Conservation (phyloP, 495 filamentous ascomycete genomes). For the Pseudoneurospora amorphoporcata region DNA sequence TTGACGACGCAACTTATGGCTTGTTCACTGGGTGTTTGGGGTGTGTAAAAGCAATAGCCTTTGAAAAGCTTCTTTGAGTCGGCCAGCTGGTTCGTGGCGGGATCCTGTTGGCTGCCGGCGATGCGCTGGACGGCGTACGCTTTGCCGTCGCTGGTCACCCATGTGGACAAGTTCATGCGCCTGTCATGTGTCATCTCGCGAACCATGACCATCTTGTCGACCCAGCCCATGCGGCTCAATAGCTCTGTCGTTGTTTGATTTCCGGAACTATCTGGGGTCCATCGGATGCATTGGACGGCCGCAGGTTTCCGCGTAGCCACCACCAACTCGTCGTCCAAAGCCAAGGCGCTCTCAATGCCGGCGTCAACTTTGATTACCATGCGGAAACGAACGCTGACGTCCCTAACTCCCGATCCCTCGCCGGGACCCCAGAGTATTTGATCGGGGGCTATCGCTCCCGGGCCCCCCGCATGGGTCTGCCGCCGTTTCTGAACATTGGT, state of each 20-base stretch:
- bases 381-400: constrained; percentile 82
- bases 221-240: constrained; percentile 73
- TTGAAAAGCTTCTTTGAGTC: constrained; percentile 63
- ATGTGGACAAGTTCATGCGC: constrained; percentile 92
- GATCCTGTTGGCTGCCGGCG: constrained; percentile 8
- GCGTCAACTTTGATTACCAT: constrained; percentile 99
- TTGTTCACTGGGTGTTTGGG: constrained; percentile 44
- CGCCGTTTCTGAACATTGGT: constrained; percentile 57
- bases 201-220: constrained; percentile 65
- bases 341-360: constrained; percentile 77
- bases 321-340: constrained; percentile 85
- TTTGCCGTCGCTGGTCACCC: constrained; percentile 83
- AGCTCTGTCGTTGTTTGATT: constrained; percentile 87
- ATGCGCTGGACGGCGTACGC: constrained; percentile 84
- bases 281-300: constrained; percentile 91
- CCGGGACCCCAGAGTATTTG: constrained; percentile 51
- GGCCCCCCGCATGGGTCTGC: constrained; percentile 58
- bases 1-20: constrained; percentile 77
- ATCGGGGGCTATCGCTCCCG: constrained; percentile 40
- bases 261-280: constrained; percentile 72
- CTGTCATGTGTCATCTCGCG: constrained; percentile 90
- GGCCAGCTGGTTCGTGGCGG: constrained; percentile 17
- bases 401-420: constrained; percentile 70
- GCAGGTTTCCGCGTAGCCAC: constrained; percentile 90
- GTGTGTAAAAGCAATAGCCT: constrained; percentile 82